Percentiles rank a stretch among this genome's conserved stretches.
Evolutionary conservation across 106 monocot species (phyloP).

Genomic region (Vanilla planifolia): DNA sequence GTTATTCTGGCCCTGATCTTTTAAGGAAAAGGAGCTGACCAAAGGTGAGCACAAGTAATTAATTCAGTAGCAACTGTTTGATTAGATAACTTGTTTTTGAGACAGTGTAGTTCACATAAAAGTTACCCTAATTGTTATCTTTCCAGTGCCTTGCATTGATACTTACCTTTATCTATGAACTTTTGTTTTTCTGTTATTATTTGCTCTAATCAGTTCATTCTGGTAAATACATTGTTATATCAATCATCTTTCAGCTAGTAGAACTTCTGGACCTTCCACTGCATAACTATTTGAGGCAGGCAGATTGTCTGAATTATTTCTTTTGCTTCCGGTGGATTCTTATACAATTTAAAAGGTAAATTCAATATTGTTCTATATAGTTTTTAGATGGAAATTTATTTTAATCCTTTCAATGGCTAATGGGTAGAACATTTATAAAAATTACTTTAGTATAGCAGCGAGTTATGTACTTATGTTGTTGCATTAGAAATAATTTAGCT

Average conservation of each 20-base stretch:
- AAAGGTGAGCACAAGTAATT: too few species aligned
- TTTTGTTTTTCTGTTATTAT: slow-evolving; percentile 1
- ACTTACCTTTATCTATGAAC: too few species aligned
- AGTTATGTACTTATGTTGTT: neutral
- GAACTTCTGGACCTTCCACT: slow-evolving; percentile 76
- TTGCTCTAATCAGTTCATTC: neutral
- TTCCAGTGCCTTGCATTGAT: too few species aligned
- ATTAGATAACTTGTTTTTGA: neutral
- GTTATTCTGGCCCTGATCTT: too few species aligned
- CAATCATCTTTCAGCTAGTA: slow-evolving; percentile 61
- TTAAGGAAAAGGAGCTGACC: too few species aligned
- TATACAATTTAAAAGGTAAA: slow-evolving; percentile 95
- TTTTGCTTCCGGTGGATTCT: slow-evolving; percentile 99
- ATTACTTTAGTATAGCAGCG: neutral
- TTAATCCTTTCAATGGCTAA: neutral
- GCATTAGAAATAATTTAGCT: neutral
- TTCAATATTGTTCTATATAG: neutral
- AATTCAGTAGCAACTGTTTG: neutral
- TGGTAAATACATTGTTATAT: too few species aligned
- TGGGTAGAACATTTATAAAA: neutral
- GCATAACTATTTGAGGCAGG: slow-evolving; percentile 79
- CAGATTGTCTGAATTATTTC: slow-evolving; percentile 96
- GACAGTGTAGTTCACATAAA: neutral
- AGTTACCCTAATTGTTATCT: neutral
- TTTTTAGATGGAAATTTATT: neutral